Evolutionary conservation across 1,284 basidiomycete species (phyloP), one percentile per base, ranked within the genome.

Genomic region (Naganishia sp.): DNA sequence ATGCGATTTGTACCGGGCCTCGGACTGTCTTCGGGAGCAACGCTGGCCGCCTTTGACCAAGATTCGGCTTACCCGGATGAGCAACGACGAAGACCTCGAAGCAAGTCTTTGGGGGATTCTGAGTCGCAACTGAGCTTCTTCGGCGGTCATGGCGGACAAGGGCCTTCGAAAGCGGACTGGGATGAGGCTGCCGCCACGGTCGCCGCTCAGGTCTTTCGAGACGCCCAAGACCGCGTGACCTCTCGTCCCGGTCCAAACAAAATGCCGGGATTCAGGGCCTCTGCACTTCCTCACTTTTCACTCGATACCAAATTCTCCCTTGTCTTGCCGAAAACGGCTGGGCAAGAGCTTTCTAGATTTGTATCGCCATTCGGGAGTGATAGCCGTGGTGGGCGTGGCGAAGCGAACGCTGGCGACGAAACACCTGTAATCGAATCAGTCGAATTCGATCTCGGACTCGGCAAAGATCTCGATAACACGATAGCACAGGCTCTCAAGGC

Each of bases 241-340:
- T 39, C 46, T 18, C 31, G 46, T 11, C 47, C 47, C 52, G 50
- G 35, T 47, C 63, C 60, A 18, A 49, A 53, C 42, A 52, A 42
- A 55, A 57, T 63, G 71, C 68, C 47, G 11, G 25, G 50, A 10
- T 42, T 17, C 21, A 66, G 61, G 42, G 51, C 65, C 0, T 57
- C 60, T 6, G 50, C 21, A 62, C 70, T 80, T 0, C 74, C 79
- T 0, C 79, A 80, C 62, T 80, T 70, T 57, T 80, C 79, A 5
- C 72, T 74, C n/a, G 79, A 80, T 68, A 68, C 72, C 43, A 75
- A 75, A 66, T 80, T 79, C 64, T 79, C 78, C 2, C 72, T 76
- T 10, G 66, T 18, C 21, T 25, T 25, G 21, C 21, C 47, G 10
- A 23, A 13, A 60, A 23, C 68, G 51, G 15, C 23, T 45, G 42